Evolutionary conservation across 2,329 filamentous ascomycete species (phyloP).

Genomic region (Hyphodiscus sp.): DNA sequence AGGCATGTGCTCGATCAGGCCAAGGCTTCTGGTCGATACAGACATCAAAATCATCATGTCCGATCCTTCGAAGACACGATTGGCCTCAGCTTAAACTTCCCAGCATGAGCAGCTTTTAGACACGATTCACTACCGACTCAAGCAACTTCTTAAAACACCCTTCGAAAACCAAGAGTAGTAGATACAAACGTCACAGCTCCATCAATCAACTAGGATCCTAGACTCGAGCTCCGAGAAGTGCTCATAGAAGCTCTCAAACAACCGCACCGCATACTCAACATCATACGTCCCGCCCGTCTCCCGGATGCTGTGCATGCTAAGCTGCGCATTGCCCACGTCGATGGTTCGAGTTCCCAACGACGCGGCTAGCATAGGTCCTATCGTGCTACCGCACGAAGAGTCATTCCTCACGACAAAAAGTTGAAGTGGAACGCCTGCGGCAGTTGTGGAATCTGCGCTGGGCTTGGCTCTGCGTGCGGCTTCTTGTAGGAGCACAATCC

Average conservation of each 20-base stretch:
- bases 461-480: constrained; percentile 58
- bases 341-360: constrained; percentile 81
- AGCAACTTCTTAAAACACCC: too few species aligned
- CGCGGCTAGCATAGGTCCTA: constrained; percentile 92
- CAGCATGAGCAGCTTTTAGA: too few species aligned
- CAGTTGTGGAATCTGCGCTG: constrained; percentile 38
- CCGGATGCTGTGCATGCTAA: constrained; percentile 92
- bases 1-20: too few species aligned
- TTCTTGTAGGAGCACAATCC: constrained; percentile 88
- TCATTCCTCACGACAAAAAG: constrained; percentile 96
- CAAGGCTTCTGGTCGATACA: too few species aligned
- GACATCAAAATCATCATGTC: too few species aligned
- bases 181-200: not conserved
- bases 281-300: constrained; percentile 87
- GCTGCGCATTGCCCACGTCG: constrained; percentile 80
- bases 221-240: constrained; percentile 76
- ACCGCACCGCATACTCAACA: constrained; percentile 72
- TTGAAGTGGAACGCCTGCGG: constrained; percentile 76
- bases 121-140: too few species aligned
- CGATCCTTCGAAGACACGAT: too few species aligned
- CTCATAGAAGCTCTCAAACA: constrained; percentile 84
- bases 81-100: too few species aligned
- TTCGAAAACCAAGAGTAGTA: too few species aligned
- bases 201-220: constrained; percentile 77
- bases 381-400: constrained; percentile 89